These are phyloP conservation scores for Cladorrhinum sp. DNA, from an alignment of 2,329 filamentous ascomycete genomes.

Conservation along the genomic window DNA sequence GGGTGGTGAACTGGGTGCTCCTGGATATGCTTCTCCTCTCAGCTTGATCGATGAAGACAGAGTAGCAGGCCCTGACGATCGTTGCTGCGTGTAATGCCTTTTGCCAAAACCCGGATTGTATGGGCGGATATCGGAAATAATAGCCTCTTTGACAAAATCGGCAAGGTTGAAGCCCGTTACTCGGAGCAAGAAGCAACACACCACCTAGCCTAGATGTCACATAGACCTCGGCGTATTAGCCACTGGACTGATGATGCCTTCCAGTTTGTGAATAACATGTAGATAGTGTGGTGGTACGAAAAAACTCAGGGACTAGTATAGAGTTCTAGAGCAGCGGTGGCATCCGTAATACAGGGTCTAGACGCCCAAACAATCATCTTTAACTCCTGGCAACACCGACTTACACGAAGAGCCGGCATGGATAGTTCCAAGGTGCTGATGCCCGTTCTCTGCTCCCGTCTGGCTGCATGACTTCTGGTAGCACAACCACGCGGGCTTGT, in stretches of 20 bases:
- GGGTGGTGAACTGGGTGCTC: neutral
- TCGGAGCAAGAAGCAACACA: too few relatives aligned
- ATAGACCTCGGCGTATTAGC: neutral
- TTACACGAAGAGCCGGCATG: too few relatives aligned
- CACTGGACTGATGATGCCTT: too few relatives aligned
- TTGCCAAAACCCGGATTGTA: too few relatives aligned
- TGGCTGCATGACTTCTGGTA: conserved; percentile 1
- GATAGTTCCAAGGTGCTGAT: neutral
- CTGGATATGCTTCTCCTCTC: neutral
- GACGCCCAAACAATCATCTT: neutral
- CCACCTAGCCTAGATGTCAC: too few relatives aligned
- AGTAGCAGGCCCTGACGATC: neutral
- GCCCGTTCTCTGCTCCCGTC: neutral
- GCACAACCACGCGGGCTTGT: neutral
- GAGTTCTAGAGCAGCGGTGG: neutral
- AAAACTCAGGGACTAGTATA: neutral
- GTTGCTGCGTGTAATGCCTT: neutral
- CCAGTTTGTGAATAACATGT: neutral
- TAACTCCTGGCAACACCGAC: neutral
- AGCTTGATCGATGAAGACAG: neutral
- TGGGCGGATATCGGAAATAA: neutral
- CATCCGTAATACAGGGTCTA: neutral
- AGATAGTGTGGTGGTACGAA: neutral
- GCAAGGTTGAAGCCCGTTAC: neutral
- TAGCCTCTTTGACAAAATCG: neutral